Percentiles rank a stretch among this genome's conserved stretches.
These are phyloP conservation scores for Tolypocladium sp. DNA, from an alignment of 2,329 filamentous ascomycete genomes.

Conservation along the genomic window DNA sequence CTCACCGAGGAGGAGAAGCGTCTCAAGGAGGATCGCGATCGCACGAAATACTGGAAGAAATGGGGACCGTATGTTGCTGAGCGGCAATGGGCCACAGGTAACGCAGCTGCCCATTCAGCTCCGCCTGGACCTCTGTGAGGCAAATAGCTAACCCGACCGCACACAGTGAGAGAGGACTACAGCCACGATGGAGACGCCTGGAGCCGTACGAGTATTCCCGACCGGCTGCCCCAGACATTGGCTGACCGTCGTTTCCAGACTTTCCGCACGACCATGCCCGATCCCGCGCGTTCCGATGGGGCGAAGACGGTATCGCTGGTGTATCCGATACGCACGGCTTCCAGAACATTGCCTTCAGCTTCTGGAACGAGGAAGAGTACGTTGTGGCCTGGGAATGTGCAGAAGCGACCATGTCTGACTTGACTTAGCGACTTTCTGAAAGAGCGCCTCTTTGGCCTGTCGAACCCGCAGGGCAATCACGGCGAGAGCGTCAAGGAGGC, in stretches of 20 bases:
- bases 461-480: slow-evolving; percentile 94
- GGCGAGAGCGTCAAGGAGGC: slow-evolving; percentile 95
- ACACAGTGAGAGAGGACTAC: slow-evolving; percentile 77
- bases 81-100: slow-evolving; percentile 90
- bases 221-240: not conserved
- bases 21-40: slow-evolving; percentile 74
- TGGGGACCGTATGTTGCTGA: slow-evolving; percentile 94
- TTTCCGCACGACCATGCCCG: slow-evolving; percentile 90
- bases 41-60: slow-evolving; percentile 92
- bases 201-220: slow-evolving; percentile 60
- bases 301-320: slow-evolving; percentile 92
- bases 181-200: slow-evolving; percentile 83
- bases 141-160: slow-evolving; percentile 13
- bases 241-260: slow-evolving; percentile 43
- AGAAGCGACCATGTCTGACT: slow-evolving; percentile 9
- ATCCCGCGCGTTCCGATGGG: slow-evolving; percentile 86
- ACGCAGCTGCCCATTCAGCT: slow-evolving; percentile 15
- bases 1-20: slow-evolving; percentile 86
- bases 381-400: slow-evolving; percentile 3
- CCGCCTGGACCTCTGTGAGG: not conserved
- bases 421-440: slow-evolving; percentile 72
- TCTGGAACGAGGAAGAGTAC: slow-evolving; percentile 96
- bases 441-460: slow-evolving; percentile 88
- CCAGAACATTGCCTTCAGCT: slow-evolving; percentile 90
- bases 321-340: slow-evolving; percentile 84